Conservation (phyloP, 2,329 filamentous ascomycete species). For the Beauveria varroae region DNA sequence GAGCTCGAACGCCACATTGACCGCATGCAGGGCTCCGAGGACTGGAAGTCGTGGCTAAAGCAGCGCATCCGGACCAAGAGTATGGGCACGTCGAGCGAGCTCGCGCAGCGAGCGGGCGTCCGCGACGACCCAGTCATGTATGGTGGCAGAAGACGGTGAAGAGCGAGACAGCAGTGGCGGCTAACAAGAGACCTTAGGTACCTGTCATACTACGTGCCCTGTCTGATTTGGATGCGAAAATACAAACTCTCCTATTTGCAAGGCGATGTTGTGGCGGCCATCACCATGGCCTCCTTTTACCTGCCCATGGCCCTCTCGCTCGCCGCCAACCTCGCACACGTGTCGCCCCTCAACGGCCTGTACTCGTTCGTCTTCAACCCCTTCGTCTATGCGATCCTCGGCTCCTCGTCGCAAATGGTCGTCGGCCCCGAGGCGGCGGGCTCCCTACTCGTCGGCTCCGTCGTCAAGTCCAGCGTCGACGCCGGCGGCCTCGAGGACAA, state of each 20-base stretch:
- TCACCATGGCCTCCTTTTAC: conserved; percentile 98
- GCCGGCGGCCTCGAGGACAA: conserved; percentile 59
- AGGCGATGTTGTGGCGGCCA: conserved; percentile 78
- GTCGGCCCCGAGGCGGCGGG: conserved; percentile 93
- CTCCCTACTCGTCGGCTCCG: conserved; percentile 80
- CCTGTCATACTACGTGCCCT: conserved; percentile 85
- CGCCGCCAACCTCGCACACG: conserved; percentile 84
- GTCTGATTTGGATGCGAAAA: conserved; percentile 82
- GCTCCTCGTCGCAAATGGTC: conserved; percentile 87
- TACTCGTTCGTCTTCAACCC: conserved; percentile 94
- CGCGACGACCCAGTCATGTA: conserved; percentile 69
- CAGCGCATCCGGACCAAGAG: conserved; percentile 52
- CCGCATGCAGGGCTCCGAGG: conserved; percentile 24
- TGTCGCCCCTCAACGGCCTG: conserved; percentile 87
- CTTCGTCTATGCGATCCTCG: conserved; percentile 81
- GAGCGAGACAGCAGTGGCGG: conserved; percentile 1
- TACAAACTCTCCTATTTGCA: conserved; percentile 76
- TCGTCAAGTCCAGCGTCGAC: conserved; percentile 71
- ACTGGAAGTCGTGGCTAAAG: conserved; percentile 44
- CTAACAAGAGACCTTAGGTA: conserved; percentile 49
- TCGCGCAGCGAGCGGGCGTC: conserved; percentile 67
- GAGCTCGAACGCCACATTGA: conserved; percentile 2
- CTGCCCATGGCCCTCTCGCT: conserved; percentile 94
- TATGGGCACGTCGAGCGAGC: conserved; percentile 63
- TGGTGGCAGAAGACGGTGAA: conserved; percentile 20